These are phyloP conservation scores for Penicillium silybi DNA, from an alignment of 495 filamentous ascomycete species.

Conservation along the genomic window DNA sequence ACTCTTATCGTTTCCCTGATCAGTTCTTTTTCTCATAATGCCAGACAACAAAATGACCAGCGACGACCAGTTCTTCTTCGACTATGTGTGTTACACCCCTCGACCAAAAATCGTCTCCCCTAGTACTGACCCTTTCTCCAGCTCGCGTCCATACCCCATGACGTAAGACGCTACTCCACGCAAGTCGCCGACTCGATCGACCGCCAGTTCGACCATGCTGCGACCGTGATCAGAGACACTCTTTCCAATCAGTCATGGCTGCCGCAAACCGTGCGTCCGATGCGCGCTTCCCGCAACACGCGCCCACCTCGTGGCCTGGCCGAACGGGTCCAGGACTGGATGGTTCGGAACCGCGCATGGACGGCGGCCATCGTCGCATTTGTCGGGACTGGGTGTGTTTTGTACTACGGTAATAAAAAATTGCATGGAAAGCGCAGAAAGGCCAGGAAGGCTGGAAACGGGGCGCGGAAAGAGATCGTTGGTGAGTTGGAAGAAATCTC, in stretches of 20 bases:
- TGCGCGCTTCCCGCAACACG: conserved; percentile 44
- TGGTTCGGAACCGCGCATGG: conserved; percentile 63
- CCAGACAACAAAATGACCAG: conserved; percentile 42
- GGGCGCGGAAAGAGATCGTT: conserved; percentile 85
- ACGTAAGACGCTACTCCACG: conserved; percentile 60
- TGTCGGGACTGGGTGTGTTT: conserved; percentile 62
- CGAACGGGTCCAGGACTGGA: conserved; percentile 56
- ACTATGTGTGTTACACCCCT: conserved; percentile 28
- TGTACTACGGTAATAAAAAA: conserved; percentile 59
- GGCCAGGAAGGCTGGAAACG: conserved; percentile 72
- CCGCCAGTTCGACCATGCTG: conserved; percentile 65
- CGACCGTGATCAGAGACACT: conserved; percentile 57
- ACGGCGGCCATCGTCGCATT: conserved; percentile 65
- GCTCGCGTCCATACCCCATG: conserved; percentile 69
- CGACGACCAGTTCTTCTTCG: conserved; percentile 49
- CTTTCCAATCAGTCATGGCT: conserved; percentile 65
- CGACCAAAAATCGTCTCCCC: conserved; percentile 11
- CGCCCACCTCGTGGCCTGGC: conserved; percentile 35
- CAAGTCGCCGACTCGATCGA: conserved; percentile 75
- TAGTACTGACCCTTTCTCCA: conserved; percentile 28
- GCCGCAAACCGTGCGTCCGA: conserved; percentile 61
- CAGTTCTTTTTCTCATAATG: conserved; percentile 7
- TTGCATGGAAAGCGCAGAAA: conserved; percentile 61
- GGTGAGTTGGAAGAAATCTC: conserved; percentile 31
- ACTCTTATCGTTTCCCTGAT: conserved; percentile 15